These are phyloP conservation scores for Podaxis rugospora DNA, from an alignment of 768 basidiomycete genomes.

Conservation along the genomic window DNA sequence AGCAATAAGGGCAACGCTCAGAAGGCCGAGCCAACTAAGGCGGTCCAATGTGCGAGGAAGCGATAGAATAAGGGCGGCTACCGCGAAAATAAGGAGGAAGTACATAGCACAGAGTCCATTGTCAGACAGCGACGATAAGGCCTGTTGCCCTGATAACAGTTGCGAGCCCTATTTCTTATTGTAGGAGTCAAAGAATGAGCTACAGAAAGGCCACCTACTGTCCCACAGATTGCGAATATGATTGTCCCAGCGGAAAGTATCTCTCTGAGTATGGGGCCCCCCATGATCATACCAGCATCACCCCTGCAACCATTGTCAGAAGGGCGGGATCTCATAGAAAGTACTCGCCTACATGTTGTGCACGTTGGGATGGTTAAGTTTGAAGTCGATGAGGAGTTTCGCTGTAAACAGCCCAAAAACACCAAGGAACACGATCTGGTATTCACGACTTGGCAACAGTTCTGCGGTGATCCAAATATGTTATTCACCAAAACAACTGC, in stretches of 20 bases:
- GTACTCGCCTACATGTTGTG: slow-evolving; percentile 39
- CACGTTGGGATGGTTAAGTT: slow-evolving; percentile 48
- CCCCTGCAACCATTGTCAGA: slow-evolving; percentile 26
- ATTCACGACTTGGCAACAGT: background rate
- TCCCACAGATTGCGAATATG: slow-evolving; percentile 46
- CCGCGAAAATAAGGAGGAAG: slow-evolving; percentile 42
- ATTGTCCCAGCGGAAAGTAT: slow-evolving; percentile 41
- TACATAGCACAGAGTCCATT: slow-evolving; percentile 43
- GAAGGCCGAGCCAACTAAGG: slow-evolving; percentile 42
- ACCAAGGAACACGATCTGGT: slow-evolving; percentile 44
- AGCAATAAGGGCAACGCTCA: slow-evolving; percentile 37
- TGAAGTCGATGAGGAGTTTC: slow-evolving; percentile 52
- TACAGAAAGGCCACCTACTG: slow-evolving; percentile 23
- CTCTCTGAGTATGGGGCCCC: slow-evolving; percentile 44
- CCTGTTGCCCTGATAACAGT: slow-evolving; percentile 48
- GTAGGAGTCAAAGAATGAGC: background rate
- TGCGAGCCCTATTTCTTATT: slow-evolving; percentile 34
- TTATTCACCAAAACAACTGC: slow-evolving; percentile 34
- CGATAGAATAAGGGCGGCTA: slow-evolving; percentile 35
- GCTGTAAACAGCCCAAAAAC: slow-evolving; percentile 47
- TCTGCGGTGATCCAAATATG: background rate
- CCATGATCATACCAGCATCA: slow-evolving; percentile 46
- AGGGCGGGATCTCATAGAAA: background rate
- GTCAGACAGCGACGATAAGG: slow-evolving; percentile 43
- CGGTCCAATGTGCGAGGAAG: slow-evolving; percentile 44